Evolutionary conservation across 2,329 filamentous ascomycete genomes (phyloP).

Genomic region (Ciborinia camelliae): DNA sequence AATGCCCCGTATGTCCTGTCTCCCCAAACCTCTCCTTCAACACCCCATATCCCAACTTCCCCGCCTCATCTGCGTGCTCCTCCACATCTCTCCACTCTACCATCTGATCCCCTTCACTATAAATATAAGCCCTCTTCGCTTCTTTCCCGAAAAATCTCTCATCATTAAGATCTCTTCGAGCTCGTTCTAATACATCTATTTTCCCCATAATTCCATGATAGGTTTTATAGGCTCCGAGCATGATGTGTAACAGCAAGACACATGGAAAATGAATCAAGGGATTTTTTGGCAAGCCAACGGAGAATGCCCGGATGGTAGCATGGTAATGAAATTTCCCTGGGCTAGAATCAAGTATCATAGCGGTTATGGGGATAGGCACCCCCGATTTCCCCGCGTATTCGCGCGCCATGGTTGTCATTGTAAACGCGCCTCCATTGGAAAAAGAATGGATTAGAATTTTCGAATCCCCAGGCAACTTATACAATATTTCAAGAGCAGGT

Average conservation of each 20-base stretch:
- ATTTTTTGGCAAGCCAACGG: constrained; percentile 22
- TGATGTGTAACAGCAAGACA: no score
- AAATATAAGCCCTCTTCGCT: constrained; percentile 32
- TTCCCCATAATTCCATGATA: constrained; percentile 16
- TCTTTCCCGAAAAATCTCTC: constrained; percentile 22
- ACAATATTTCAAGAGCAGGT: neutral
- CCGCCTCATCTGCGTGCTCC: constrained; percentile 31
- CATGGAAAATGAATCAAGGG: neutral
- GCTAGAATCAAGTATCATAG: constrained; percentile 45
- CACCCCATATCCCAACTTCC: constrained; percentile 23
- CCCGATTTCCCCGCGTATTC: constrained; percentile 39
- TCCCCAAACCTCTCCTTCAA: constrained; percentile 28
- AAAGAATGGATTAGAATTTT: constrained; percentile 46
- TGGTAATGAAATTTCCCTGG: constrained; percentile 39
- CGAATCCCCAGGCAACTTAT: neutral
- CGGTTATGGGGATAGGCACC: constrained; percentile 38
- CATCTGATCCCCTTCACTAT: constrained; percentile 31
- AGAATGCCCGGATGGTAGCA: constrained; percentile 26
- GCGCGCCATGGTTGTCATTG: constrained; percentile 40
- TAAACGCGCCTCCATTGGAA: constrained; percentile 48
- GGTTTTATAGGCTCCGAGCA: constrained; percentile 6
- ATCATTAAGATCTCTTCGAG: constrained; percentile 29
- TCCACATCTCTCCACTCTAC: constrained; percentile 32
- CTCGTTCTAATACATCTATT: constrained; percentile 22
- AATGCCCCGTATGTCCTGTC: constrained; percentile 27